phyloP scores from a whole-genome alignment of 768 basidiomycete species.

The Trametes coccinea region DNA sequence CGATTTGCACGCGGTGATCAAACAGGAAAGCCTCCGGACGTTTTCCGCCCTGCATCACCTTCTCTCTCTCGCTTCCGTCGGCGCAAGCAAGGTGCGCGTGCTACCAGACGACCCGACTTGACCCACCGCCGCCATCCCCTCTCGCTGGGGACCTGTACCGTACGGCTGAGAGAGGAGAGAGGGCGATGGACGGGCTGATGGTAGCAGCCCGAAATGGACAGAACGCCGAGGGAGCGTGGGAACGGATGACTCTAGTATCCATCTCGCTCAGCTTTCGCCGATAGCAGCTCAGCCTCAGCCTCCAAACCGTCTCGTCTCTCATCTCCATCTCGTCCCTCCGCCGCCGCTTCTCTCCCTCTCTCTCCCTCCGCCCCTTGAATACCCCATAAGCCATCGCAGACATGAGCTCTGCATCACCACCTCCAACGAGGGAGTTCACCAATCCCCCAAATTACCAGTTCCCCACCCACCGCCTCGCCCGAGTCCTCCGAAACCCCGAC shows the following conservation, averaged over 20 bases:
- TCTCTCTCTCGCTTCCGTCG: background rate
- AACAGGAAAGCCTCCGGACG: constrained; percentile 7
- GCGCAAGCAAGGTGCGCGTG: background rate
- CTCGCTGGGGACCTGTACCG: background rate
- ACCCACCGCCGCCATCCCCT: background rate
- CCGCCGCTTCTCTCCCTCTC: background rate
- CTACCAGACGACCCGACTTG: background rate
- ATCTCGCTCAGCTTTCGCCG: constrained; percentile 6
- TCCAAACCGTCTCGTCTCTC: background rate
- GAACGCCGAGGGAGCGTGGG: constrained; percentile 26
- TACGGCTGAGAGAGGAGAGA: background rate
- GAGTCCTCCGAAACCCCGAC: constrained; percentile 54
- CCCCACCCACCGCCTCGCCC: constrained; percentile 62
- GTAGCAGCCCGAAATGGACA: background rate
- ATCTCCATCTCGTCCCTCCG: constrained; percentile 3
- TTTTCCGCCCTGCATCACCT: constrained; percentile 12
- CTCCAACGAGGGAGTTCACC: constrained; percentile 43
- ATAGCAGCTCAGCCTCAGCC: constrained; percentile 11
- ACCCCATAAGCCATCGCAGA: constrained; percentile 1
- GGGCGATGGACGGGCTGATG: background rate
- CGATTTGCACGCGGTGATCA: constrained; percentile 8
- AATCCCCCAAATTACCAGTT: constrained; percentile 69
- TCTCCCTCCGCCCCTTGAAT: background rate
- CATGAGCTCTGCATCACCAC: constrained; percentile 16
- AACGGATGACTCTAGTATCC: constrained; percentile 28